Conservation (phyloP, 768 basidiomycete species). For the Termitomyces heimii region DNA sequence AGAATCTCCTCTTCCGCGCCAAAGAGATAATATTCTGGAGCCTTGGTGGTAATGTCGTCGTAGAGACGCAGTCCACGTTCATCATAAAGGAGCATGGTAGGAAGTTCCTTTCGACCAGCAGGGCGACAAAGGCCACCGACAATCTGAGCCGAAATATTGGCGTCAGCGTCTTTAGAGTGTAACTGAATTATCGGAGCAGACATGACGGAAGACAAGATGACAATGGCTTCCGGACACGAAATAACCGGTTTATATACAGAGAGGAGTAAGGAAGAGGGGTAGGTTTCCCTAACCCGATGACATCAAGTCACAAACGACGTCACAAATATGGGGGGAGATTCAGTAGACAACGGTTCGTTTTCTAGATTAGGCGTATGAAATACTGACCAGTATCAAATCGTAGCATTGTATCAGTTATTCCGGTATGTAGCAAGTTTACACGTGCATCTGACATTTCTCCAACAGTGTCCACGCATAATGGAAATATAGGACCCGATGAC, state of each 20-base stretch:
- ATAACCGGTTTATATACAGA: conserved; percentile 3
- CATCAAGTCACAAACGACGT: conserved; percentile 10
- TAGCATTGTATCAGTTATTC: not conserved
- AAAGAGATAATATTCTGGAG: conserved; percentile 87
- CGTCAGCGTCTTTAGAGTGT: conserved; percentile 25
- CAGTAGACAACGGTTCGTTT: not conserved
- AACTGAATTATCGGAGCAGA: conserved; percentile 47
- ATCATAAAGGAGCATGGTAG: conserved; percentile 83
- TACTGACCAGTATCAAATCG: not conserved
- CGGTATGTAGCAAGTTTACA: not conserved
- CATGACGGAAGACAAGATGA: conserved; percentile 21
- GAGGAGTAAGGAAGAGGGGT: not conserved
- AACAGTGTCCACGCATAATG: not conserved
- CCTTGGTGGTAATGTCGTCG: conserved; percentile 77
- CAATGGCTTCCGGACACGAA: not conserved
- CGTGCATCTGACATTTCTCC: not conserved
- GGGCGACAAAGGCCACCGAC: conserved; percentile 51
- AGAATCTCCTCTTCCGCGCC: conserved; percentile 84
- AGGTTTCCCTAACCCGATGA: conserved; percentile 3
- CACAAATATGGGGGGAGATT: not conserved
- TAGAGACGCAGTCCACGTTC: conserved; percentile 82
- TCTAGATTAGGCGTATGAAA: not conserved
- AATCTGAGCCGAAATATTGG: conserved; percentile 41
- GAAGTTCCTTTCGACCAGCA: conserved; percentile 54
- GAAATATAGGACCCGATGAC: not conserved